Percentiles rank a stretch among this genome's conserved stretches.
Evolutionary conservation across 31 red algal genomes (phyloP).

Genomic region (Bonnemaisonia californica): DNA sequence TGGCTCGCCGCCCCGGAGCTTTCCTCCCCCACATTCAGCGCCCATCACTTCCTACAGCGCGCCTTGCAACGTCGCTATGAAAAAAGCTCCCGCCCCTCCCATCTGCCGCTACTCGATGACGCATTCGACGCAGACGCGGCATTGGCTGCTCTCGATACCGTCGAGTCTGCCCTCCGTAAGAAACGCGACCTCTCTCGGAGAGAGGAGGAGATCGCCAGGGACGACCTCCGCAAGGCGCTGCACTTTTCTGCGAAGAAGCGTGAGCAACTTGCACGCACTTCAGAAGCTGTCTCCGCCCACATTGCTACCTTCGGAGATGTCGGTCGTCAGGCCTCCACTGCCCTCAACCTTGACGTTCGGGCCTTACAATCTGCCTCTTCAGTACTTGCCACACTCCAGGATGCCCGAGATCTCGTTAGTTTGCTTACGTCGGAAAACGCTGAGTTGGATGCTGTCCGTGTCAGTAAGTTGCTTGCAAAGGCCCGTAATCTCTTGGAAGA

Average conservation of each 20-base stretch:
- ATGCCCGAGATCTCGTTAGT: slow-evolving; percentile 56
- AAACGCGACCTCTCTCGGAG: slow-evolving; percentile 31
- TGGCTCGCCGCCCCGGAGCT: slow-evolving; percentile 47
- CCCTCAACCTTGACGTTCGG: slow-evolving; percentile 28
- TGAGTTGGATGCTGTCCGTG: slow-evolving; percentile 61
- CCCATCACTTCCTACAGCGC: slow-evolving; percentile 65
- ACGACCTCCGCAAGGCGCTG: slow-evolving; percentile 42
- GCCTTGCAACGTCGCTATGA: slow-evolving; percentile 32
- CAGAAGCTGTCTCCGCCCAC: slow-evolving; percentile 47
- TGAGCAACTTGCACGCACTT: slow-evolving; percentile 33
- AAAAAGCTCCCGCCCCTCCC: slow-evolving; percentile 28
- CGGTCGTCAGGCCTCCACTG: slow-evolving; percentile 36
- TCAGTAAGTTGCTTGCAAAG: slow-evolving; percentile 61
- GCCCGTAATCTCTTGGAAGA: slow-evolving; percentile 35
- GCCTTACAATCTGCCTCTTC: slow-evolving; percentile 4
- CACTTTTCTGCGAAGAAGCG: slow-evolving; percentile 55
- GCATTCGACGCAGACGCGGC: slow-evolving; percentile 57
- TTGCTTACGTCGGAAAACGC: slow-evolving; percentile 31
- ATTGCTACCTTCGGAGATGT: slow-evolving; percentile 42
- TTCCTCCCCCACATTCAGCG: slow-evolving; percentile 42
- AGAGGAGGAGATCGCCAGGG: slow-evolving; percentile 47
- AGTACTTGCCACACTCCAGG: slow-evolving; percentile 33
- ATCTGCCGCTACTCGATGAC: slow-evolving; percentile 51
- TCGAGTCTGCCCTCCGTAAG: slow-evolving; percentile 48
- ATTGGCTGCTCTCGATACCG: slow-evolving; percentile 60